Evolutionary conservation across 2,329 filamentous ascomycete genomes (phyloP).

Genomic region (Fusarium xylarioides): DNA sequence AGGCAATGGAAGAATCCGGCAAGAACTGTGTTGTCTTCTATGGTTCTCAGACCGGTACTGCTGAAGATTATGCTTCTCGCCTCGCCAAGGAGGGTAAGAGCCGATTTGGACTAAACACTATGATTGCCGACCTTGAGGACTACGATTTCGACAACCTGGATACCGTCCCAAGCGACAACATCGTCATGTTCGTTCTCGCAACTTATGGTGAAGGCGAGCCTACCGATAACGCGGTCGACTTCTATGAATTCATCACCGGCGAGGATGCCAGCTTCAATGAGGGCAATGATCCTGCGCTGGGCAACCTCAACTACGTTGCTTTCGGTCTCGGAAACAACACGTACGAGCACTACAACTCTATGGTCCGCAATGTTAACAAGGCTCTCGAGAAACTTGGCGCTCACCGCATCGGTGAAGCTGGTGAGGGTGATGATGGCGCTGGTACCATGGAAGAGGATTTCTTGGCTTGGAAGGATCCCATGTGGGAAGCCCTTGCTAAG

Average conservation of each 20-base stretch:
- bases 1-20: constrained; percentile 93
- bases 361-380: constrained; percentile 92
- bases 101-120: constrained; percentile 94
- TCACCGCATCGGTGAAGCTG: constrained; percentile 83
- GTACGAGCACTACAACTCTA: constrained; percentile 99
- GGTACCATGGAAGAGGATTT: constrained; percentile 99
- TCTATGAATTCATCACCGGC: constrained; percentile 92
- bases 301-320: constrained; percentile 88
- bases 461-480: constrained; percentile 98
- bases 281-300: constrained; percentile 75
- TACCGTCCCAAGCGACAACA: constrained; percentile 84
- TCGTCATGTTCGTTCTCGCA: constrained; percentile 93
- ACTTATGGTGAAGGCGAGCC: constrained; percentile 99
- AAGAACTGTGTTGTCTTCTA: constrained; percentile 99
- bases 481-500: constrained; percentile 88
- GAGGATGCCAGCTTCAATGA: constrained; percentile 86
- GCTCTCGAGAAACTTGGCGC: constrained; percentile 84
- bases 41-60: constrained; percentile 96
- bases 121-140: constrained; percentile 97
- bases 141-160: constrained; percentile 98
- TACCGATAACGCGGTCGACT: constrained; percentile 98
- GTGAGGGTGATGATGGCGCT: constrained; percentile 96
- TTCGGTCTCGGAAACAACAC: constrained; percentile 99
- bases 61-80: constrained; percentile 96
- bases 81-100: constrained; percentile 97